Base-by-base conservation (phyloP, 75 land plant species). In the Selaginella moellendorffii region DNA sequence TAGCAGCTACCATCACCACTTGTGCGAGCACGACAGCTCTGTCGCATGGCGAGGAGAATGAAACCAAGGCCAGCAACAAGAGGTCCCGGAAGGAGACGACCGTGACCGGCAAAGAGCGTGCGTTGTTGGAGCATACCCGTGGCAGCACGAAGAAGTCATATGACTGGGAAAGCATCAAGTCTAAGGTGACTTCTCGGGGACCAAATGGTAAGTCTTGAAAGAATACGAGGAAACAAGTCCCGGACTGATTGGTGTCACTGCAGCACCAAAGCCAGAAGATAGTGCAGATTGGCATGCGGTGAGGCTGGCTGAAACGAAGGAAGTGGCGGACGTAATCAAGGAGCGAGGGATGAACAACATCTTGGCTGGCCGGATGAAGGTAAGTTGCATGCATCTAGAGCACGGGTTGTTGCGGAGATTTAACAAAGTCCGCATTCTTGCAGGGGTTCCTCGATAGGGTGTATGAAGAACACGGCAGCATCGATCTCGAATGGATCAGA, bases 401-500 rank as follows among this genome's bases (percentile, higher is more conserved):
- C 18, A 18, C 18, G 51, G 14, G 18, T 46, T 46, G 10, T 46
- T 46, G 51, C 18, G 14, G 18, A 10, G 51, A 18, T 46, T 46
- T 10, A 46, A 46, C 10, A 18, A 10, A 10, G 10, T 46, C 10
- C 46, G 5, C 46, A 14, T 36, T 59, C 64, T 25, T 79, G 78
- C 79, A 92, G 96, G 86, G 74, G 31, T 88, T 92, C 56, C 84
- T 92, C 25, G 73, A 81, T 30, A 66, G 83, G 0, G 24, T 92
- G 28, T 77, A 81, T 58, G 27, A 25, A 42, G 97, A 85, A 17
- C 86, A 85, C 69, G 90, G 87, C 52, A 79, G 77, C 68, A 73
- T 83, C 26, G 86, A 92, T 61, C 81, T 92, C 0, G 97, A 92
- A 69, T 92, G 97, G 97, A 52, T 92, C 19, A 76, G 86, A 64